Percentiles rank a stretch among this genome's conserved stretches.
phyloP scores from a whole-genome alignment of 179 eudicot species.

The Silene coronaria region DNA sequence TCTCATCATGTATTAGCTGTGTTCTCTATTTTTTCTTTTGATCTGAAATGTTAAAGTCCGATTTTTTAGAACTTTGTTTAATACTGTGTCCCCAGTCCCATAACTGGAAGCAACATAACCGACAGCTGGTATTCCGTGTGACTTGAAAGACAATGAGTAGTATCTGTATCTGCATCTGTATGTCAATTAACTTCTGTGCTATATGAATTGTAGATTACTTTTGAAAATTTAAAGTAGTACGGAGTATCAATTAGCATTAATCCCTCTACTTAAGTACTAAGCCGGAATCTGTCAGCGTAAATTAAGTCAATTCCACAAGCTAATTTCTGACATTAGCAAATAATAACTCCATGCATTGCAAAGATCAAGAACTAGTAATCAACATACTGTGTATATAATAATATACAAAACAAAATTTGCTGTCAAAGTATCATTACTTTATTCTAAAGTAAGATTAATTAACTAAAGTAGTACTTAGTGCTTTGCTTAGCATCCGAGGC shows the following conservation, averaged over 20 bases:
- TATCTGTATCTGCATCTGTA: neutral
- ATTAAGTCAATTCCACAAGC: neutral
- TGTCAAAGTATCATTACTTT: slow-evolving; percentile 20
- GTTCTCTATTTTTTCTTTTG: too few relatives aligned
- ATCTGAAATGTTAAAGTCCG: too few relatives aligned
- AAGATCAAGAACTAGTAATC: neutral
- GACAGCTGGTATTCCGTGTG: neutral
- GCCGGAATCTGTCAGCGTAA: slow-evolving; percentile 22
- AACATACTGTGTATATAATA: neutral
- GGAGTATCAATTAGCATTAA: neutral
- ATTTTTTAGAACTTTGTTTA: too few relatives aligned
- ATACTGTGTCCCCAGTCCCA: too few relatives aligned
- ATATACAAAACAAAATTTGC: slow-evolving; percentile 14
- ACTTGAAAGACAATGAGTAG: neutral
- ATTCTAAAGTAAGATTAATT: slow-evolving; percentile 20
- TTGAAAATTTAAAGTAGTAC: neutral
- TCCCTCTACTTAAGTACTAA: neutral
- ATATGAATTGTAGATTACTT: neutral
- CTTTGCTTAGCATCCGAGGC: slow-evolving; percentile 30
- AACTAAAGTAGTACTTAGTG: slow-evolving; percentile 15
- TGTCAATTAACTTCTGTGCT: neutral
- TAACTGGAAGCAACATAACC: too few relatives aligned
- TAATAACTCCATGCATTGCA: slow-evolving; percentile 3
- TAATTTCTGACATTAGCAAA: slow-evolving; percentile 14
- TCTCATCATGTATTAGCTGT: too few relatives aligned